These are phyloP conservation scores for Lichtheimia ramosa DNA, from an alignment of 371 early-diverging fungal genomes.

Conservation along the genomic window DNA sequence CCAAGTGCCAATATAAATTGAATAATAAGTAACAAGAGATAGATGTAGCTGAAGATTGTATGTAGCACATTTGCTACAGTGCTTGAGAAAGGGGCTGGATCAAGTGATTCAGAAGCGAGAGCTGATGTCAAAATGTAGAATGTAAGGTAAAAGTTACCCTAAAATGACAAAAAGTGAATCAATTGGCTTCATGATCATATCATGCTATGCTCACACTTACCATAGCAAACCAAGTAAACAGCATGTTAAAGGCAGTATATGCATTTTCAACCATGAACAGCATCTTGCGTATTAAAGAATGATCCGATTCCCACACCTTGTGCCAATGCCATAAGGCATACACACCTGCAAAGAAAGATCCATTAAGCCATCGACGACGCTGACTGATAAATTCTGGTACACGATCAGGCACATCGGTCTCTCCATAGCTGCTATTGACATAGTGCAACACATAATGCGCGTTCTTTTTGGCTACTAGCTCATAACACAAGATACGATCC, in stretches of 20 bases:
- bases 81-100: constrained; percentile 50
- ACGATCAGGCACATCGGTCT: constrained; percentile 86
- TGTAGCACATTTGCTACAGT: constrained; percentile 40
- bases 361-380: constrained; percentile 94
- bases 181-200: too few relatives aligned
- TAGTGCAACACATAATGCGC: constrained; percentile 69
- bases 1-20: constrained; percentile 76
- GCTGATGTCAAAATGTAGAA: constrained; percentile 65
- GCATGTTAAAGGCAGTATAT: constrained; percentile 67
- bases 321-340: constrained; percentile 81
- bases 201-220: constrained; percentile 24
- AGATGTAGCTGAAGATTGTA: constrained; percentile 54
- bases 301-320: constrained; percentile 73
- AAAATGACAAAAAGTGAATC: neutral
- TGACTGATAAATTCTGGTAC: constrained; percentile 89
- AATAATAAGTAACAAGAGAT: constrained; percentile 59
- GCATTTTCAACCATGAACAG: constrained; percentile 68
- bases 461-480: constrained; percentile 78
- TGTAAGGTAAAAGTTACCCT: constrained; percentile 75
- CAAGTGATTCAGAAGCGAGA: constrained; percentile 10
- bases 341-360: constrained; percentile 93
- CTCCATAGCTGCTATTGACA: constrained; percentile 70
- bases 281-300: constrained; percentile 61
- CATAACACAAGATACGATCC: constrained; percentile 89
- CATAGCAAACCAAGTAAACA: constrained; percentile 78